These are phyloP conservation scores for Aspergillus avenaceus DNA, from an alignment of 495 filamentous ascomycete species.

Conservation along the genomic window DNA sequence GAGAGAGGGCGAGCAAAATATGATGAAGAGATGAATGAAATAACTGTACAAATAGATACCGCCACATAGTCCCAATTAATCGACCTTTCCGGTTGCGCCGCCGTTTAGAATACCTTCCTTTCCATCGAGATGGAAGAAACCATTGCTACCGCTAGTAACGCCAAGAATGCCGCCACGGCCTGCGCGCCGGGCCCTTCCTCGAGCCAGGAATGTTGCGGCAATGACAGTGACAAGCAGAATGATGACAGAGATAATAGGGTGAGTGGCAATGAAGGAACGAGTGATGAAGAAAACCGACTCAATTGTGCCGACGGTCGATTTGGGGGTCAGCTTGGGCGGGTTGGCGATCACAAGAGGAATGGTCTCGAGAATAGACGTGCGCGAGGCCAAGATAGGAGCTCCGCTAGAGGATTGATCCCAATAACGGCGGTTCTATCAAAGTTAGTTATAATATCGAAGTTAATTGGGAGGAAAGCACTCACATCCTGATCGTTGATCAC, in stretches of 20 bases:
- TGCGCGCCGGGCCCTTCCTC: constrained; percentile 31
- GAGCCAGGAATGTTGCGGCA: constrained; percentile 28
- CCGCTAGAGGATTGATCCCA: constrained; percentile 92
- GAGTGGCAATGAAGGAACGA: constrained; percentile 58
- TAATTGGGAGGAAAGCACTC: constrained; percentile 35
- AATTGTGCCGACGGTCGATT: constrained; percentile 75
- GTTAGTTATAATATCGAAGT: constrained; percentile 22
- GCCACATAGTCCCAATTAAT: constrained; percentile 47
- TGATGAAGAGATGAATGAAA: constrained; percentile 28
- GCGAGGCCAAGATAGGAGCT: constrained; percentile 79
- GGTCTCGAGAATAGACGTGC: constrained; percentile 93
- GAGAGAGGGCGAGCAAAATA: constrained; percentile 24
- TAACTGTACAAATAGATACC: constrained; percentile 33
- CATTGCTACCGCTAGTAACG: constrained; percentile 51
- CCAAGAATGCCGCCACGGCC: constrained; percentile 50
- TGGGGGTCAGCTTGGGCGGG: constrained; percentile 79
- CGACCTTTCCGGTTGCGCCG: constrained; percentile 68
- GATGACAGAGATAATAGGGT: constrained; percentile 67
- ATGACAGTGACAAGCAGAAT: constrained; percentile 49
- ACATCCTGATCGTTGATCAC: constrained; percentile 98
- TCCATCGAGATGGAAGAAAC: constrained; percentile 74
- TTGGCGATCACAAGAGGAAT: constrained; percentile 69
- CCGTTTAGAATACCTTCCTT: constrained; percentile 66
- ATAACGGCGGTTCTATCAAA: constrained; percentile 74
- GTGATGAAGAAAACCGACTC: constrained; percentile 77